Evolutionary conservation across 768 basidiomycete genomes (phyloP).

Genomic region (Tylopilus cervinicoccineus): DNA sequence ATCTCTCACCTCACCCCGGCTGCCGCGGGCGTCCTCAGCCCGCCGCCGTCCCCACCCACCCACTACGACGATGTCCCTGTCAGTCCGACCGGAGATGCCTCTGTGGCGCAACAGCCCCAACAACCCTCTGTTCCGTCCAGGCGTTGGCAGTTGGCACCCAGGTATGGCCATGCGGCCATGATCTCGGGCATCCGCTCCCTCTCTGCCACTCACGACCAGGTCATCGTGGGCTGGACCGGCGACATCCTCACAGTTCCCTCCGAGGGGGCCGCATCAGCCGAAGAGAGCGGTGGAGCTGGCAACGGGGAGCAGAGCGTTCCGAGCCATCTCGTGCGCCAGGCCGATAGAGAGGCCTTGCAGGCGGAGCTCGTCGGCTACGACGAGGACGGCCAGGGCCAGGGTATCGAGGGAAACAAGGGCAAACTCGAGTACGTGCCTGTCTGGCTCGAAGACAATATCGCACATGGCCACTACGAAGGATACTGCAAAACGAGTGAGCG

Average conservation of each 20-base stretch:
- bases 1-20: constrained; percentile 32
- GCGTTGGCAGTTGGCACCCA: constrained; percentile 71
- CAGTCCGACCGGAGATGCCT: constrained; percentile 25
- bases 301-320: constrained; percentile 39
- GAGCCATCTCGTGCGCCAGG: constrained; percentile 46
- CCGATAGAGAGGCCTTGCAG: constrained; percentile 66
- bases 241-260: constrained; percentile 59
- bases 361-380: constrained; percentile 57
- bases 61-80: constrained; percentile 45
- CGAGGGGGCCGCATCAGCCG: constrained; percentile 26
- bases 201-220: constrained; percentile 78
- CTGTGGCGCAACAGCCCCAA: neutral
- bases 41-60: constrained; percentile 75
- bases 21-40: constrained; percentile 54
- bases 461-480: constrained; percentile 93
- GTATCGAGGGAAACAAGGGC: constrained; percentile 40
- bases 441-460: constrained; percentile 85
- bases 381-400: constrained; percentile 40
- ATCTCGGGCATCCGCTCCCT: constrained; percentile 89
- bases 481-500: constrained; percentile 93
- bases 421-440: constrained; percentile 82
- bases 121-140: constrained; percentile 16
- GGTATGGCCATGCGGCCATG: constrained; percentile 94
- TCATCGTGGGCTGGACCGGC: constrained; percentile 93
- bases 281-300: constrained; percentile 12